phyloP scores from a whole-genome alignment of 2,329 filamentous ascomycete species.

The Arthrobotrys megalospora region DNA sequence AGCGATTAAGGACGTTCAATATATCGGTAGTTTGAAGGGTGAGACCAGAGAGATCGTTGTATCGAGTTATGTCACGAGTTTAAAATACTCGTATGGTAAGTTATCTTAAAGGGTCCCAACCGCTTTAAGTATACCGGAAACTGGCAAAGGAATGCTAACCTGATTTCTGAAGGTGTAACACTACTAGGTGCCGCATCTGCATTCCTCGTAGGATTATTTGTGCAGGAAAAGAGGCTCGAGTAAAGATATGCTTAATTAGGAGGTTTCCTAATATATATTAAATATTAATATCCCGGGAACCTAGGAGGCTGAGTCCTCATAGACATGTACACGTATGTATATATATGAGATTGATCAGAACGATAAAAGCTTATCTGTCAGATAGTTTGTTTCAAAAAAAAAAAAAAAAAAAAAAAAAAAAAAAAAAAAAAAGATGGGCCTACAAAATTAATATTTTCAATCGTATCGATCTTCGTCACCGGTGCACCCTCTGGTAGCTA shows the following conservation, averaged over 20 bases:
- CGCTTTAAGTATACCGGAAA: neutral
- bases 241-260: constrained; percentile 14
- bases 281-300: too few relatives aligned
- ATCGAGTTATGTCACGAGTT: constrained; percentile 49
- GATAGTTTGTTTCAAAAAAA: too few relatives aligned
- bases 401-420: too few relatives aligned
- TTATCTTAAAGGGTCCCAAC: neutral
- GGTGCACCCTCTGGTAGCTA: too few relatives aligned
- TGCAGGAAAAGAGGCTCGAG: constrained; percentile 46
- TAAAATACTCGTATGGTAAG: constrained; percentile 57
- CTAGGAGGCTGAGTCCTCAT: too few relatives aligned
- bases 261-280: too few relatives aligned
- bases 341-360: too few relatives aligned
- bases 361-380: too few relatives aligned
- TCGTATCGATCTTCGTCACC: too few relatives aligned
- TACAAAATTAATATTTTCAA: too few relatives aligned
- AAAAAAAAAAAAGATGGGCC: too few relatives aligned
- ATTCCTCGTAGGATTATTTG: constrained; percentile 43
- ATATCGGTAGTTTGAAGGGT: constrained; percentile 36
- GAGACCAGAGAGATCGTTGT: constrained; percentile 35
- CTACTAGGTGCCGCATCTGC: constrained; percentile 27
- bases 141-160: neutral
- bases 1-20: constrained; percentile 52
- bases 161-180: constrained; percentile 38
- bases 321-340: too few relatives aligned